Base-by-base conservation (phyloP, 179 eudicot genomes). In the Heliamphora pulchella region DNA sequence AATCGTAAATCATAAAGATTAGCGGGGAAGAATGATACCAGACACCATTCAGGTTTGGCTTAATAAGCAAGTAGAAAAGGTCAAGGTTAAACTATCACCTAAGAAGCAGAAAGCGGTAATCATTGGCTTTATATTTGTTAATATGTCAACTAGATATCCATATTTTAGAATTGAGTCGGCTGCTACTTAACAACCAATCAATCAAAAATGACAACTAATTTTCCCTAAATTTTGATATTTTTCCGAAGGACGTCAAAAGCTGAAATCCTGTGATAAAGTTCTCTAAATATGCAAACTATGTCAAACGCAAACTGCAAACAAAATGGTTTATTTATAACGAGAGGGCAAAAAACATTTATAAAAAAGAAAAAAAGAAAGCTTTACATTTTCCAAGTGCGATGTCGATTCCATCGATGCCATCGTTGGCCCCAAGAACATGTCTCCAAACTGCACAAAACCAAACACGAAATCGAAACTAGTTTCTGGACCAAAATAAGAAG, bases 311-410 rank as follows among this genome's bases (percentile, higher is more conserved):
- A 66, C 67, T 51, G 1, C 64, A 41, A 51, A 39, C 15, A 43
- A 9, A 5, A 65, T 75, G 41, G 10, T 15, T 3, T 31, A 78
- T 20, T 41, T 9, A 47, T 68, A 5, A 57, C 57, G 17, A 31
- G 20, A 44, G 13, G 9, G 31, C 31, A 31, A 31, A 31, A 31
- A 31, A 31, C 31, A 31, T 31, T 31, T 31, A 31, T 31, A 48
- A 44, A n/a, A 55, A 4, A 50, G 3, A 75, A 66, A 39, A 22
- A 73, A 11, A 51, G 63, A 5, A 46, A 63, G 13, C 55, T 18
- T 90, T 88, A 97, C 99, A 94, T 87, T 97, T 97, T 22, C 98
- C 98, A 75, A 97, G 93, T 8, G 97, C 91, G 22, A 94, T 82
- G 81, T 89, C 93, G 66, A 94, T 81, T 83, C 86, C 88, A 81